Base-by-base conservation (phyloP, 768 basidiomycete species). In the Clitopilus passeckerianus region DNA sequence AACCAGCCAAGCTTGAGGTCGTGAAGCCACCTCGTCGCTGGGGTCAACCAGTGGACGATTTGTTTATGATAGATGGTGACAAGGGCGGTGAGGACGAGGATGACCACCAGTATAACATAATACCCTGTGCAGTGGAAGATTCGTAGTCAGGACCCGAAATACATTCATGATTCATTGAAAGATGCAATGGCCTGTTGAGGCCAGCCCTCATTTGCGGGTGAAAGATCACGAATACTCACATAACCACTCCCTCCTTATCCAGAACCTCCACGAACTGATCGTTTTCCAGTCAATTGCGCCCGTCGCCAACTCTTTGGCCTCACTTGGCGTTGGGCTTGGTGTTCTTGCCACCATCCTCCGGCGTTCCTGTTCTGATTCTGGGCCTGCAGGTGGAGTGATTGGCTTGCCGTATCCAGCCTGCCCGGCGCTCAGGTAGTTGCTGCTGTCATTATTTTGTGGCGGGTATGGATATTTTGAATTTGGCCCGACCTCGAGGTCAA, bases 11-110 rank as follows among this genome's bases (percentile, higher is more conserved):
- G 76, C 24, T 73, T 68, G 12, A 86, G 59, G 2, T 71, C 70
- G 64, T 87, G 81, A 65, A 93, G 73, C 83, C 82, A 85, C 30
- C 79, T 75, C 0, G 90, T 87, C 5, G 79, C 77, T 0, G 90
- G 90, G 24, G 77, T 83, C 53, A 93, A 75, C 82, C 81, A 84
- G 9, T 79, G 57, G 4, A 93, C 86, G 62, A 95, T 92, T 76
- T 88, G 80, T 58, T 78, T 77, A 66, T 93, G 86, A 65, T 83
- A 89, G 9, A 89, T 68, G 8, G 79, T 75, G 54, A 89, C 75
- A 58, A 91, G 79, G 1, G 74, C 74, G 12, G 79, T 75, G 22
- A 88, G 18, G 56, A 79, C 74, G 34, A 83, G 54, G 57, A 84
- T 71, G 33, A 90, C 55, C 53, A 78, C 61, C 2, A 77, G 60